A percentile compares a stretch with the other conserved stretches of the same genome.
phyloP scores from a whole-genome alignment of 768 basidiomycete species.

The Auricularia cornea region DNA sequence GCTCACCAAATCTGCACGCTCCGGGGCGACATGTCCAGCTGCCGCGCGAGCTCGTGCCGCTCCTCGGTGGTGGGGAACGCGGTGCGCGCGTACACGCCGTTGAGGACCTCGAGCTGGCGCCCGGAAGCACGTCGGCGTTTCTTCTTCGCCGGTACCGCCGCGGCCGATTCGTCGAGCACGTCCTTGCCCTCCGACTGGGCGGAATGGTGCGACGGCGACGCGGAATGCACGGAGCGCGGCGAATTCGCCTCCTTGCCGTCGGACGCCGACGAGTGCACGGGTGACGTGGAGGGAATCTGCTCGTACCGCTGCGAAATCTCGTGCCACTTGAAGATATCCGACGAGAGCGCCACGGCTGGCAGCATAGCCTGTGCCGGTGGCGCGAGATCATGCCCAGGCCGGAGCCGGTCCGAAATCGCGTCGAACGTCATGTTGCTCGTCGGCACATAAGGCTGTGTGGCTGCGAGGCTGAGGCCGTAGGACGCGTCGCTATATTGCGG shows the following conservation, averaged over 20 bases:
- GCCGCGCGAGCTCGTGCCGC: conserved; percentile 64
- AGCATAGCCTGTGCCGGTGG: background rate
- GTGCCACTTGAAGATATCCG: background rate
- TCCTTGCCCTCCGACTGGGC: background rate
- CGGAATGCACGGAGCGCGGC: background rate
- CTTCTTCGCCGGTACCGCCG: conserved; percentile 42
- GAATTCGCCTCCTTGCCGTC: background rate
- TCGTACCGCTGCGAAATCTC: background rate
- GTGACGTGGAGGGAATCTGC: background rate
- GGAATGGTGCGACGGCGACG: background rate
- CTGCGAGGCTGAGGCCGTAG: background rate
- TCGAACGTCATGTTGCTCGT: background rate
- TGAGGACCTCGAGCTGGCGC: conserved; percentile 69
- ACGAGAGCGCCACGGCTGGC: background rate
- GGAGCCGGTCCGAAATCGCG: background rate
- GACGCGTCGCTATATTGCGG: background rate
- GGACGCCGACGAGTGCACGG: background rate
- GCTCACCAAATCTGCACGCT: conserved; percentile 81
- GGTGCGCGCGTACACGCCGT: conserved; percentile 70
- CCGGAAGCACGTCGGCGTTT: conserved; percentile 82
- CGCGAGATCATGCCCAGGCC: background rate
- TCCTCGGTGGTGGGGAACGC: conserved; percentile 87
- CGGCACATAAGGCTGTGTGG: background rate
- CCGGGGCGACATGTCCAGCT: conserved; percentile 73
- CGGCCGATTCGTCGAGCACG: background rate